Base-by-base conservation (phyloP, 2,329 filamentous ascomycete species). In the Elsinoe necatrix region DNA sequence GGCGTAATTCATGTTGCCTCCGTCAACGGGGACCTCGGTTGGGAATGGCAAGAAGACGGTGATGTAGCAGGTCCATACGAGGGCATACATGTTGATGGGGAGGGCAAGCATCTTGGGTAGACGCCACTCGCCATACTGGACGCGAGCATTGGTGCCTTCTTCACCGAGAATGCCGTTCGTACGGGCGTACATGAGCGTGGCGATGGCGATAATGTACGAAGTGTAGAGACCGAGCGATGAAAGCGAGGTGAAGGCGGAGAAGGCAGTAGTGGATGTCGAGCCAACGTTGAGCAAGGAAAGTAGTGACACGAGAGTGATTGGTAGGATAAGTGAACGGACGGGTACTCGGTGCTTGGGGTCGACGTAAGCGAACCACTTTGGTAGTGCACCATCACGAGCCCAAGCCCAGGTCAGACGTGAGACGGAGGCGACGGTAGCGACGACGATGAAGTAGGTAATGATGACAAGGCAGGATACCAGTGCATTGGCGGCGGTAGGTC, bases 141-240 rank as follows among this genome's bases (percentile, higher is more conserved):
- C 43, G 1, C 48, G 29, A 6, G 48, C 48, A n/a, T 52, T 52
- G 48, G 48, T 37, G 4, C 31, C 31, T 37, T 52, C n/a, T 21
- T 52, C 48, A 14, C 48, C 48, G 5, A 52, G 31, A 25, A 52
- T 52, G 18, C 48, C 48, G 14, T 52, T 42, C 54, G 47, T n/a
- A 56, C 58, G 48, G 41, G 50, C 43, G 61, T 54, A 41, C 55
- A 39, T 12, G 55, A 57, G 35, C 58, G 54, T 31, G 23, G 56
- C 47, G 42, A 66, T 64, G n/a, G 64, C 62, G 34, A 63, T 63
- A 25, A 62, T 57, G 60, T 65, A 66, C 9, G 61, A 62, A 8
- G 60, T 55, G 55, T 63, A 66, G 25, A 65, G 60, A 1, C 60
- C 63, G 27, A 65, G 42, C 1, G 64, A 63, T 7, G 59, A 60